These are phyloP conservation scores for Akanthomyces muscarius DNA, from an alignment of 2,329 filamentous ascomycete genomes.

Conservation along the genomic window DNA sequence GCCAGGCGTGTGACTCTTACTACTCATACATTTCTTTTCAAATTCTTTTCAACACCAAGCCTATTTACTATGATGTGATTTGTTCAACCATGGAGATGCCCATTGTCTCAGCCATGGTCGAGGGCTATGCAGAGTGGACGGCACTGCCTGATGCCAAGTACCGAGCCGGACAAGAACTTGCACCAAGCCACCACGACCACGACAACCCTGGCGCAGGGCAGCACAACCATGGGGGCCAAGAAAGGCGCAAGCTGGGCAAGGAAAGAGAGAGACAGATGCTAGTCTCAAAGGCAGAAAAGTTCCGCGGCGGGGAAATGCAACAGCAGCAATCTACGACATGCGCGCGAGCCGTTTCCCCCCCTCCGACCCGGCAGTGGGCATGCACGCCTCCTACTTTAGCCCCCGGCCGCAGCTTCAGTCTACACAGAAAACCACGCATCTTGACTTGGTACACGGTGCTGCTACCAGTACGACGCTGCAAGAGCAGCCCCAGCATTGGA, in stretches of 20 bases:
- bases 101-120: background rate
- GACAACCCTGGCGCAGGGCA: background rate
- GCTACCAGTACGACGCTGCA: too few species aligned
- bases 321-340: background rate
- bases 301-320: background rate
- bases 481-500: too few species aligned
- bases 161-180: background rate
- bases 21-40: background rate
- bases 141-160: slow-evolving; percentile 4
- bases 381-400: background rate
- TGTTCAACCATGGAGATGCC: background rate
- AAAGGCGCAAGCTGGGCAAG: background rate
- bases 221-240: slow-evolving; percentile 1
- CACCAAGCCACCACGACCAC: background rate
- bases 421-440: too few species aligned
- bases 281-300: background rate
- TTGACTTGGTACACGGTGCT: too few species aligned
- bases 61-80: background rate
- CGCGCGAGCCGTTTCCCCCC: background rate
- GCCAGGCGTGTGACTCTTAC: slow-evolving; percentile 3
- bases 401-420: too few species aligned
- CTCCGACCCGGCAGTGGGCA: background rate
- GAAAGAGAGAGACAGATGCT: too few species aligned
- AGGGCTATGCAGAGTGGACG: slow-evolving; percentile 3
- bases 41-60: background rate